phyloP scores from a whole-genome alignment of 2,329 filamentous ascomycete species.

The Dactylellina parvicollis region DNA sequence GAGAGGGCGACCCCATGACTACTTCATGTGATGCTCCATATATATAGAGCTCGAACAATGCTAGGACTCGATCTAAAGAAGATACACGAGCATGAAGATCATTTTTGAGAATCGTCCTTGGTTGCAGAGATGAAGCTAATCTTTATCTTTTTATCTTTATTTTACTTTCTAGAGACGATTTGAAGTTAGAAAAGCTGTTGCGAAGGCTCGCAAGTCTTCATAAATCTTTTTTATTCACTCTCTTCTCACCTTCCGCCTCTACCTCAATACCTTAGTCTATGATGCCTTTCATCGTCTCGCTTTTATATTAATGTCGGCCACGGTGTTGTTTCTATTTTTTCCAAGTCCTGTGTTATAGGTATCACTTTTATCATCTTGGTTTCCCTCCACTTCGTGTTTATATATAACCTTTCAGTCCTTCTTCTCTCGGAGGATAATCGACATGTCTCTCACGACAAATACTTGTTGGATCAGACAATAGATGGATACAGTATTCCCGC shows the following conservation, averaged over 20 bases:
- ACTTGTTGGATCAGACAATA: conserved; percentile 33
- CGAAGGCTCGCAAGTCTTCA: conserved; percentile 79
- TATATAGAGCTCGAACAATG: no score
- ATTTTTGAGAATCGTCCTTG: no score
- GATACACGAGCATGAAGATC: no score
- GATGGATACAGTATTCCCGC: conserved; percentile 19
- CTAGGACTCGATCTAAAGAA: no score
- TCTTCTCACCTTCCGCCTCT: conserved; percentile 12
- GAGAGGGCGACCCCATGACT: conserved; percentile 58
- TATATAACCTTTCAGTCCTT: conserved; percentile 49
- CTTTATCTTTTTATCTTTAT: no score
- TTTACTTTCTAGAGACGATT: conserved; percentile 73
- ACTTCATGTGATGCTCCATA: neutral
- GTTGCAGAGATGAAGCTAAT: no score
- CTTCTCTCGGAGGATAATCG: conserved; percentile 39
- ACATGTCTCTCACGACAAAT: conserved; percentile 29
- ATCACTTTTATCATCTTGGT: conserved; percentile 43
- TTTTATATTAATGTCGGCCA: conserved; percentile 53
- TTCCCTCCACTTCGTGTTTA: conserved; percentile 48
- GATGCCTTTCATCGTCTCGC: conserved; percentile 35
- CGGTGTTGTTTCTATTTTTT: conserved; percentile 37
- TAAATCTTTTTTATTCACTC: conserved; percentile 15
- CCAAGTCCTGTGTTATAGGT: conserved; percentile 52
- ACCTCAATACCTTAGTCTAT: conserved; percentile 37
- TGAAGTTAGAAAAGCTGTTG: conserved; percentile 95